Evolutionary conservation across 192 early-diverging fungal species (phyloP).

Genomic region (Backusella liffmaniae): DNA sequence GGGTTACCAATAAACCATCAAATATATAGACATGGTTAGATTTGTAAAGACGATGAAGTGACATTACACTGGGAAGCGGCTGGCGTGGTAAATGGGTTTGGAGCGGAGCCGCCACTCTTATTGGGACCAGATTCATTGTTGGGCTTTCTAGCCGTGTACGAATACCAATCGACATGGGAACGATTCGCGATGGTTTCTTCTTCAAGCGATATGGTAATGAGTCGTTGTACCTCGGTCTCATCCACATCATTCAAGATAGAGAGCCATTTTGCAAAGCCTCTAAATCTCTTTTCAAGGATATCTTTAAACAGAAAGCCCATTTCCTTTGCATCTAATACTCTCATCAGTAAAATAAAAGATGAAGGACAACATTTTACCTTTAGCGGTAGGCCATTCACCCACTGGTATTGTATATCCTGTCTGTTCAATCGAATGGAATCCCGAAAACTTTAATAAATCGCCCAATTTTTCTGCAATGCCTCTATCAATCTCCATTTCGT

Average conservation of each 20-base stretch:
- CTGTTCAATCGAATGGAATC: constrained; percentile 5
- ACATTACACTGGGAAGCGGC: not conserved
- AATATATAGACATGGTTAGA: not conserved
- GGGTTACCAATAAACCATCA: too few species aligned
- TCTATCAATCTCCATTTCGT: constrained; percentile 1
- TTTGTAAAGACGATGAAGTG: not conserved
- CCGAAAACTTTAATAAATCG: not conserved
- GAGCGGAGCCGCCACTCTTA: not conserved
- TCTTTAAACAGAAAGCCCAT: constrained; percentile 32
- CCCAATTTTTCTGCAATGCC: not conserved
- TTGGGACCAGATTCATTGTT: not conserved
- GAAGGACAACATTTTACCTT: constrained; percentile 4
- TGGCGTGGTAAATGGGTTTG: not conserved
- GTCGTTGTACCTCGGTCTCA: not conserved
- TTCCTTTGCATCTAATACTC: constrained; percentile 19
- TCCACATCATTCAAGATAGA: not conserved
- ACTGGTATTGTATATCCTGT: constrained; percentile 10
- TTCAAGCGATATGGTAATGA: not conserved
- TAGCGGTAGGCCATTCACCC: constrained; percentile 27
- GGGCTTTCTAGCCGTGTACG: not conserved
- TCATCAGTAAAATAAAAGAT: not conserved
- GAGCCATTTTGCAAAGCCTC: constrained; percentile 7
- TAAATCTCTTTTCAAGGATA: constrained; percentile 1
- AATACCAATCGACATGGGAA: not conserved
- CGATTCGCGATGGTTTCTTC: not conserved